Conservation (phyloP, 2,329 filamentous ascomycete genomes). For the Pseudonectria buxi region DNA sequence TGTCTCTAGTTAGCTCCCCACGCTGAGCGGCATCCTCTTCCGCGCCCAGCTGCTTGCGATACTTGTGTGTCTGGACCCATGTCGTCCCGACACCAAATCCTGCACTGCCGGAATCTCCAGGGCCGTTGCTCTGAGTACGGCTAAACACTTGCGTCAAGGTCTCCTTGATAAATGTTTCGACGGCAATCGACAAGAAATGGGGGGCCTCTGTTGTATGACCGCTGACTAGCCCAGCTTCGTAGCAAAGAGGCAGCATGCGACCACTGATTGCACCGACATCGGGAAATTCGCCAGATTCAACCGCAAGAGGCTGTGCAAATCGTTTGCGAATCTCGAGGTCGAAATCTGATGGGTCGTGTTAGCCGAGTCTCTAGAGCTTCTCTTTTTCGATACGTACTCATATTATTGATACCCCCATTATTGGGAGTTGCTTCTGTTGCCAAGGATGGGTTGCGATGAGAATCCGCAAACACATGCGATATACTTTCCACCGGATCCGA, state of each 20-base stretch:
- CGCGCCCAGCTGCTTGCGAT: slow-evolving; percentile 63
- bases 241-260: slow-evolving; percentile 62
- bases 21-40: slow-evolving; percentile 68
- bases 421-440: slow-evolving; percentile 58
- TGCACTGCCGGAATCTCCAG: slow-evolving; percentile 53
- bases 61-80: slow-evolving; percentile 75
- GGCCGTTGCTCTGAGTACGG: slow-evolving; percentile 58
- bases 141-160: slow-evolving; percentile 56
- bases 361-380: slow-evolving; percentile 6
- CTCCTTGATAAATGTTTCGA: slow-evolving; percentile 62
- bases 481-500: slow-evolving; percentile 50
- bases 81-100: slow-evolving; percentile 59
- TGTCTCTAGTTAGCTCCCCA: slow-evolving; percentile 69
- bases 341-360: slow-evolving; percentile 41
- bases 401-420: slow-evolving; percentile 64
- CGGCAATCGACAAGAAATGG: slow-evolving; percentile 57
- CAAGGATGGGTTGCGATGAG: slow-evolving; percentile 38
- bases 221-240: slow-evolving; percentile 54
- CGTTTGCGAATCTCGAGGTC: slow-evolving; percentile 62
- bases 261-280: slow-evolving; percentile 56
- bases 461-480: slow-evolving; percentile 45
- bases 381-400: slow-evolving; percentile 52
- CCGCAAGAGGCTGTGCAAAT: slow-evolving; percentile 55
- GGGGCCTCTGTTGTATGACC: slow-evolving; percentile 55
- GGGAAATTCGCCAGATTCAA: slow-evolving; percentile 64